Conservation (phyloP, 1,284 basidiomycete species). For the Sporisorium graminicola region DNA sequence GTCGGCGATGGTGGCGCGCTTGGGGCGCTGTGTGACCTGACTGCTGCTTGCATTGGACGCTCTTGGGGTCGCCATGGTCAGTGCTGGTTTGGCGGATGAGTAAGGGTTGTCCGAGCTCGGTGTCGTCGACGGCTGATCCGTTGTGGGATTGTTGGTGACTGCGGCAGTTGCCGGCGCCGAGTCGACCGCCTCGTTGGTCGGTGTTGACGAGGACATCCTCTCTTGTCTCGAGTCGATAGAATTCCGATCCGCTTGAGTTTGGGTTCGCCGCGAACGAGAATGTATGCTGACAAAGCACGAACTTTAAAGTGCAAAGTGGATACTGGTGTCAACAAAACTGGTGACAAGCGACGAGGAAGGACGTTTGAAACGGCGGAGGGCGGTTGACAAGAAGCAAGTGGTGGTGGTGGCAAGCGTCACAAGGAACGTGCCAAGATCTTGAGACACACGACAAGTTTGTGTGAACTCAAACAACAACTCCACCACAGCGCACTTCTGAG, state of each 20-base stretch:
- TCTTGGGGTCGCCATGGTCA: constrained; percentile 6
- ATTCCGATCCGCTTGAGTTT: background rate
- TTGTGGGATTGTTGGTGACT: background rate
- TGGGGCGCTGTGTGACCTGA: constrained; percentile 40
- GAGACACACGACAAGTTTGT: background rate
- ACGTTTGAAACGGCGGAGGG: background rate
- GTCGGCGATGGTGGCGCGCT: constrained; percentile 42
- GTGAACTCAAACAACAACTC: background rate
- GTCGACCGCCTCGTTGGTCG: background rate
- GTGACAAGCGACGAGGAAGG: background rate
- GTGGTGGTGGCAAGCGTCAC: background rate
- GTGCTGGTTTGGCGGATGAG: constrained; percentile 7
- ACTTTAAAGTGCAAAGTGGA: too few species aligned
- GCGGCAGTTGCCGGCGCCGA: constrained; percentile 2
- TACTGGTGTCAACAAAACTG: too few species aligned
- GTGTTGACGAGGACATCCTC: constrained; percentile 23
- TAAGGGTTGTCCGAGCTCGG: constrained; percentile 23
- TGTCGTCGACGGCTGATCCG: constrained; percentile 3
- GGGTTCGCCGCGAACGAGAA: background rate
- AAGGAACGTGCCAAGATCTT: background rate
- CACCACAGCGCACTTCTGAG: background rate
- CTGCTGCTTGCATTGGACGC: constrained; percentile 17
- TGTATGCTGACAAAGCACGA: too few species aligned
- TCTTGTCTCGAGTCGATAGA: background rate
- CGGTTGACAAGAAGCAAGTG: background rate